A percentile compares a stretch with the other conserved stretches of the same genome.
These are phyloP conservation scores for Pulveroboletus sp. DNA, from an alignment of 768 basidiomycete genomes.

Conservation along the genomic window DNA sequence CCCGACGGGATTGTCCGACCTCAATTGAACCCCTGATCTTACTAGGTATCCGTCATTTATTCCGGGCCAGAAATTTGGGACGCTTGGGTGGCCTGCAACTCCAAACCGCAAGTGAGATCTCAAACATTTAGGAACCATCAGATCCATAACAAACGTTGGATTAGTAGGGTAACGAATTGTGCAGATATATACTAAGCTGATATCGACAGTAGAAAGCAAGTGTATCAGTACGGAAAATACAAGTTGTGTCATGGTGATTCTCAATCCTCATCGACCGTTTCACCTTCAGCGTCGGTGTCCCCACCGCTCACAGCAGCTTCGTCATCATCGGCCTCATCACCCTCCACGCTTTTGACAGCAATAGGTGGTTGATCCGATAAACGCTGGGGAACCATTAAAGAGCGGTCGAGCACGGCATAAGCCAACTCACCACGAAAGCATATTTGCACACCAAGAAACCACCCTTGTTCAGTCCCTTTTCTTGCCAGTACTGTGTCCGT, in stretches of 20 bases:
- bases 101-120: too few relatives aligned
- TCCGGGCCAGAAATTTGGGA: too few relatives aligned
- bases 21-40: too few relatives aligned
- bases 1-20: too few relatives aligned
- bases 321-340: slow-evolving; percentile 4
- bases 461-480: slow-evolving; percentile 60
- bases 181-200: slow-evolving; percentile 1
- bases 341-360: slow-evolving; percentile 19
- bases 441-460: slow-evolving; percentile 84
- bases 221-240: too few relatives aligned
- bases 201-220: background rate
- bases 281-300: slow-evolving; percentile 7
- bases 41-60: too few relatives aligned
- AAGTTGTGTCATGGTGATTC: too few relatives aligned
- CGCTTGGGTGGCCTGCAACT: too few relatives aligned
- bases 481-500: slow-evolving; percentile 61
- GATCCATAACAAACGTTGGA: background rate
- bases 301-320: background rate
- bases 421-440: slow-evolving; percentile 62
- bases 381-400: slow-evolving; percentile 15
- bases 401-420: background rate
- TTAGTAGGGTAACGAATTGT: background rate
- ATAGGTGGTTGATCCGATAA: slow-evolving; percentile 23
- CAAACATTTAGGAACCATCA: background rate
- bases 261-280: background rate